phyloP scores from a whole-genome alignment of 1,284 basidiomycete genomes.

The Butyriboletus appendiculatus region DNA sequence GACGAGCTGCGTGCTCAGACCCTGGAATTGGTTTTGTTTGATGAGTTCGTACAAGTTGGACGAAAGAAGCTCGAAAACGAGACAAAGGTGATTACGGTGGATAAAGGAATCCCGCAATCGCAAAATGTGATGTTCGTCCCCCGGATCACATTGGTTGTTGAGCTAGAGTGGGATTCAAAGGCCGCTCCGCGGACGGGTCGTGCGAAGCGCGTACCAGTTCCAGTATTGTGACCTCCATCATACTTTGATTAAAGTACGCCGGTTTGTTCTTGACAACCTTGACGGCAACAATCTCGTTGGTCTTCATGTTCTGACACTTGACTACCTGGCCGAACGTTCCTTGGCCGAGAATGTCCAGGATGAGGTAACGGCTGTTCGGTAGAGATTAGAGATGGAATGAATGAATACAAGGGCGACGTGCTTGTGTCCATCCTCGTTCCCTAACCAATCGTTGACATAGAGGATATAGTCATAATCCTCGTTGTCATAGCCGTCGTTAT shows the following conservation, averaged over 20 bases:
- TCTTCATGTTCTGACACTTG: conserved; percentile 99
- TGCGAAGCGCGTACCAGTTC: conserved; percentile 69
- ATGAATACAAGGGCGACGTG: conserved; percentile 43
- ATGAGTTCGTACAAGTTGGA: conserved; percentile 99
- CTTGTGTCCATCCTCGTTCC: conserved; percentile 90
- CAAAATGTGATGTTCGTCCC: conserved; percentile 96
- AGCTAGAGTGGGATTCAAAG: conserved; percentile 51
- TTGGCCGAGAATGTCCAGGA: conserved; percentile 96
- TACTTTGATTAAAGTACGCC: conserved; percentile 98
- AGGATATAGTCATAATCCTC: conserved; percentile 98
- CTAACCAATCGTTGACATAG: conserved; percentile 95
- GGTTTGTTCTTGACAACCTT: conserved; percentile 99
- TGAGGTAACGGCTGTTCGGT: conserved; percentile 72
- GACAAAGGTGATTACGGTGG: conserved; percentile 93
- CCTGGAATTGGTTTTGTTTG: conserved; percentile 99
- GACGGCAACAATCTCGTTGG: conserved; percentile 97
- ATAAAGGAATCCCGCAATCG: conserved; percentile 96
- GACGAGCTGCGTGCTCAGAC: conserved; percentile 93
- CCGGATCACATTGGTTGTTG: conserved; percentile 90
- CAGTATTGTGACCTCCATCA: conserved; percentile 99
- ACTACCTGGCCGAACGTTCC: conserved; percentile 99
- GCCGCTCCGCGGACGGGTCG: neutral
- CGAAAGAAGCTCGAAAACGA: conserved; percentile 96
- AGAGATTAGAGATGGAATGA: conserved; percentile 15
- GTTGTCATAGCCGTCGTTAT: conserved; percentile 96